Evolutionary conservation across 805 yeast genomes (phyloP), one percentile per base, ranked within the genome.

Genomic region (Millerozyma miso): DNA sequence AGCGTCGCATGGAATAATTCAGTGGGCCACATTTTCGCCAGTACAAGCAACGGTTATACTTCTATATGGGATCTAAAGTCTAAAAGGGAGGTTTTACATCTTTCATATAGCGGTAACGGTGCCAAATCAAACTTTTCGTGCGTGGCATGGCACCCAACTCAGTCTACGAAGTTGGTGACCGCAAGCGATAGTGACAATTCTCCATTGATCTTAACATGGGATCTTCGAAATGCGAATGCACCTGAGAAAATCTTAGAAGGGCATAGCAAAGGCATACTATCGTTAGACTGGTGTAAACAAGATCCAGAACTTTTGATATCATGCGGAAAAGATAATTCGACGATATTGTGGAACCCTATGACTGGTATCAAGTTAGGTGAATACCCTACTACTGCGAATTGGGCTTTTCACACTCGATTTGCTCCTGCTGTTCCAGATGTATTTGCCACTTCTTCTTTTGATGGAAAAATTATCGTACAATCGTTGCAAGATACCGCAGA

Each of bases 131-230:
- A 83, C 43, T 75, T 91, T 39, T 80, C 95, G 31, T 76, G 78
- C 46, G 95, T 93, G 12, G 88, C 84, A 45, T 93, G 99, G 99
- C 97, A 93, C 63, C 99, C 99, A 43, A 67, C 76, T 35, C 83
- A 83, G 65, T 80, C 91, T 45, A 91, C 98, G 13, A 84, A 80
- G 59, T 77, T 93, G 45, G 81, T 86, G 19, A 91, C 98, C 19
- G 96, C 96, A 19, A 82, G 93, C 20, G 89, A 84, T 46, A 78
- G 80, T 44, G 97, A 90, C 62, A 70, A 75, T 16, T 79, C 80
- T 39, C 96, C 99, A 10, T 76, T 85, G 26, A 81, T 93, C 42
- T 67, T 88, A 50, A 73, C 91, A 13, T 93, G 99, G 99, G 97
- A 93, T 69, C 75, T 93, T 59, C 80, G 97, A 64, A 91, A 93